These are phyloP conservation scores for Venturia pyrina DNA, from an alignment of 2,329 filamentous ascomycete genomes.

Conservation along the genomic window DNA sequence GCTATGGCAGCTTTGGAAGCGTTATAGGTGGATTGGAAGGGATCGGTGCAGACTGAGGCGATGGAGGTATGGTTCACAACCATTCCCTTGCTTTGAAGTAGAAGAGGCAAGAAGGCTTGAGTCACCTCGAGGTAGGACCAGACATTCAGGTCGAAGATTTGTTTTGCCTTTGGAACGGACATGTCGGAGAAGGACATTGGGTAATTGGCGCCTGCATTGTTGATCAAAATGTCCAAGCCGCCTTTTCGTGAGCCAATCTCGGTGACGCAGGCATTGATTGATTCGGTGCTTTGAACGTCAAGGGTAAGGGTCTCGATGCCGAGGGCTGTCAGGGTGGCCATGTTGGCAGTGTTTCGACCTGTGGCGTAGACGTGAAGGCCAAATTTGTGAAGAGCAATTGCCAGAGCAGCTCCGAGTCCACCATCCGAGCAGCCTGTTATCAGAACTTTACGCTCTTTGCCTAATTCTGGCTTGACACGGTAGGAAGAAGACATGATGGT, in stretches of 20 bases:
- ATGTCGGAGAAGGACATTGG: constrained; percentile 21
- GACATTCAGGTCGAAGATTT: constrained; percentile 27
- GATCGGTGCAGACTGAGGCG: constrained; percentile 20
- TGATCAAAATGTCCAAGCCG: constrained; percentile 10
- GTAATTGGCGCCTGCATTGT: constrained; percentile 17
- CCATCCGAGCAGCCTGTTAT: constrained; percentile 20
- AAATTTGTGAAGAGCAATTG: constrained; percentile 25
- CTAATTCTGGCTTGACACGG: not conserved
- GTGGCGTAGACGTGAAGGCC: constrained; percentile 35
- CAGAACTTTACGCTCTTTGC: constrained; percentile 3
- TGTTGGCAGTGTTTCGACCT: constrained; percentile 27
- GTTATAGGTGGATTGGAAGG: constrained; percentile 20
- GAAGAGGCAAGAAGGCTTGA: constrained; percentile 23
- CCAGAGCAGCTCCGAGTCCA: constrained; percentile 32
- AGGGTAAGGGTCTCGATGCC: constrained; percentile 22
- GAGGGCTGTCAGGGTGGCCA: constrained; percentile 16
- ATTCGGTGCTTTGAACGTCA: constrained; percentile 23
- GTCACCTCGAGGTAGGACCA: constrained; percentile 25
- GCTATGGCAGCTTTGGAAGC: constrained; percentile 28
- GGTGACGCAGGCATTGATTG: constrained; percentile 18
- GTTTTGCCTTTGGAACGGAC: constrained; percentile 22
- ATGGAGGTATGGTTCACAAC: constrained; percentile 31
- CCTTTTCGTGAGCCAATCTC: not conserved
- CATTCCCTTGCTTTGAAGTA: constrained; percentile 20
- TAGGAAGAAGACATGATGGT: not conserved